Evolutionary conservation across 108 stramenopile species (phyloP).

Genomic region (Fragilaria crotonensis): DNA sequence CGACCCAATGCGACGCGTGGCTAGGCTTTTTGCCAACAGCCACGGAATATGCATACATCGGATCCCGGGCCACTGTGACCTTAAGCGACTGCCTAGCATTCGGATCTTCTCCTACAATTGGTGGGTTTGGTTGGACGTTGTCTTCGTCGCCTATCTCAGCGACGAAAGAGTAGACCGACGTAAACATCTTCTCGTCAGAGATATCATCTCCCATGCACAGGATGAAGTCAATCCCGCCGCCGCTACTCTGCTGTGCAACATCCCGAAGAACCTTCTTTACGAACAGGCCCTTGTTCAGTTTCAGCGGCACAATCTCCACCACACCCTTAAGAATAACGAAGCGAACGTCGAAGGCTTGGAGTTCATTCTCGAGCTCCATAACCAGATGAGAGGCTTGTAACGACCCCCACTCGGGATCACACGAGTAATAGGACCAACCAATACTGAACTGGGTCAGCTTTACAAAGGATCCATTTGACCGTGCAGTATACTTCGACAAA

Average conservation of each 20-base stretch:
- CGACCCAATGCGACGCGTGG: conserved; percentile 77
- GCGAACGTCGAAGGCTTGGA: conserved; percentile 86
- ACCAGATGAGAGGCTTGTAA: conserved; percentile 91
- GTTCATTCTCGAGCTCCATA: conserved; percentile 80
- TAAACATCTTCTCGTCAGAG: conserved; percentile 97
- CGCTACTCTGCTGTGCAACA: conserved; percentile 23
- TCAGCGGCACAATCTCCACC: conserved; percentile 83
- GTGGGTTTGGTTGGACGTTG: conserved; percentile 36
- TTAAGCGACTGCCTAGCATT: conserved; percentile 8
- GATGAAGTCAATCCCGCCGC: conserved; percentile 73
- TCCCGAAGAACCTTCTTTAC: conserved; percentile 80
- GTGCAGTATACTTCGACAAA: conserved; percentile 88
- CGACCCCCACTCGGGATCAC: conserved; percentile 98
- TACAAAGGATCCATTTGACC: conserved; percentile 88
- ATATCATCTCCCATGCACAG: conserved; percentile 92
- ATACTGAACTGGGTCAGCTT: conserved; percentile 88
- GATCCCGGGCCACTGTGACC: conserved; percentile 18
- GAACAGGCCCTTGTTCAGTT: conserved; percentile 80
- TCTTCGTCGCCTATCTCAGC: conserved; percentile 57
- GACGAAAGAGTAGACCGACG: conserved; percentile 69
- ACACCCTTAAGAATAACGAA: conserved; percentile 86
- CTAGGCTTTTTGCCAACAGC: conserved; percentile 84
- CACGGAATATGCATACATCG: conserved; percentile 59
- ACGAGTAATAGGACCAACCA: conserved; percentile 96
- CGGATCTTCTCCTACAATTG: conserved; percentile 38